Evolutionary conservation across 1,284 basidiomycete species (phyloP), one percentile per base, ranked within the genome.

Genomic region (Melampsora larici-populina): DNA sequence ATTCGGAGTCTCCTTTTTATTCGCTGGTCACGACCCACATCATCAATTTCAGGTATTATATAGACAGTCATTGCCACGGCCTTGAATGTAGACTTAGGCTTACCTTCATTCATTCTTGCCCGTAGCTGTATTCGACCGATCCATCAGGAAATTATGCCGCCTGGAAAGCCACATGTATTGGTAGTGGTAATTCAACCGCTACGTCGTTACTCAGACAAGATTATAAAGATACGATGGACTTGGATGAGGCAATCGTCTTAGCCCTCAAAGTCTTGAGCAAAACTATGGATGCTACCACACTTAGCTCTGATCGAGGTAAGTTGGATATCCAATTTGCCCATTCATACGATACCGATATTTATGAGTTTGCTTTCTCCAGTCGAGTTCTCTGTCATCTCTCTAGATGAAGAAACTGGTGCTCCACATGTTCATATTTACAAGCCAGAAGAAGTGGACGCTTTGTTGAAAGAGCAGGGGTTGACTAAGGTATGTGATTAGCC

Each of bases 91-190:
- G 40, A 13, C 40, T 43, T 11, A 43, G 40, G 6, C 40, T 43
- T 7, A 13, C 40, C 29, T n/a, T 11, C 1, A 5, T 58, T 58
- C 55, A 58, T 58, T 29, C 58, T 58, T 33, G 18, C 11, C 69
- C 49, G n/a, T 64, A 77, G 85, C 89, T 99, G 36, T 99, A 99
- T 87, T 94, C 97, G 84, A 96, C 94, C 18, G 96, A 99, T 84
- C 96, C 97, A 1, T 97, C 94, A 65, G 96, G 96, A 17, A 99
- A 99, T 86, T 99, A 98, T 85, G 93, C 92, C 0, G 96, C 97
- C 17, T 99, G 96, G 97, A 98, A 98, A 85, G 96, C 96, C 65
- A 97, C 95, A 6, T 97, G 94, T 84, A 94, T 98, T 81, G 96
- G 96, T 43, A 92, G 93, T 58, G 98, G 98, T 86, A 97, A 93